These are phyloP conservation scores for Amanita molliuscula DNA, from an alignment of 768 basidiomycete species.

Conservation along the genomic window DNA sequence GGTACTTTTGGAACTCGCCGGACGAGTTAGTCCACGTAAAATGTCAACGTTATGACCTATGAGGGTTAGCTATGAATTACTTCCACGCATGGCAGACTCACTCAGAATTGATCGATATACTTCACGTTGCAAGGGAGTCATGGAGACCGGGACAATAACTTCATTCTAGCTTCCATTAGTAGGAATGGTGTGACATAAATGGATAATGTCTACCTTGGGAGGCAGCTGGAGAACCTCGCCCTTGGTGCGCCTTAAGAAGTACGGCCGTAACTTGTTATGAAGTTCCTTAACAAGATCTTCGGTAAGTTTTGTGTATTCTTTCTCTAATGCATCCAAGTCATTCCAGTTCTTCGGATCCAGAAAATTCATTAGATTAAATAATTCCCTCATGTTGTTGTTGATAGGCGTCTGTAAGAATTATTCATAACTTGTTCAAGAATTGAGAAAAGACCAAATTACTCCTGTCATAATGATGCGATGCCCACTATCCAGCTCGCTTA, in stretches of 20 bases:
- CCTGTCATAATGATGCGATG: constrained; percentile 90
- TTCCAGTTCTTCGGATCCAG: constrained; percentile 70
- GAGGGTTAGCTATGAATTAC: constrained; percentile 6
- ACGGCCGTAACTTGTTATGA: constrained; percentile 71
- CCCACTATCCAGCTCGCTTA: constrained; percentile 67
- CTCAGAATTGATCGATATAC: constrained; percentile 82
- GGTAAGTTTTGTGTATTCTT: constrained; percentile 65
- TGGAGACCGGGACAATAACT: constrained; percentile 84
- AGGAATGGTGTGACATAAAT: background rate
- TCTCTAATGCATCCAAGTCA: constrained; percentile 65
- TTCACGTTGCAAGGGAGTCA: constrained; percentile 80
- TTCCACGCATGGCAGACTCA: constrained; percentile 14
- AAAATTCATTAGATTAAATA: constrained; percentile 97
- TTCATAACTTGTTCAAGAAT: constrained; percentile 3
- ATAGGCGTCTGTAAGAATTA: constrained; percentile 59
- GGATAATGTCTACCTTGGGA: constrained; percentile 54
- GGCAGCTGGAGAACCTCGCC: constrained; percentile 88
- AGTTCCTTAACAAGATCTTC: constrained; percentile 76
- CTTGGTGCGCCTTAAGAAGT: constrained; percentile 91
- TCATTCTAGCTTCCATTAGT: constrained; percentile 48
- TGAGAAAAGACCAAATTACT: constrained; percentile 25
- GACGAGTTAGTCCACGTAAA: constrained; percentile 47
- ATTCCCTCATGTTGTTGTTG: constrained; percentile 94
- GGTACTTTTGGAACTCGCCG: constrained; percentile 21
- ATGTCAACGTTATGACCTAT: constrained; percentile 64